Evolutionary conservation across 164 flowering plant genomes (phyloP), one percentile per base, ranked within the genome.

Genomic region (Cinnamomum chago): DNA sequence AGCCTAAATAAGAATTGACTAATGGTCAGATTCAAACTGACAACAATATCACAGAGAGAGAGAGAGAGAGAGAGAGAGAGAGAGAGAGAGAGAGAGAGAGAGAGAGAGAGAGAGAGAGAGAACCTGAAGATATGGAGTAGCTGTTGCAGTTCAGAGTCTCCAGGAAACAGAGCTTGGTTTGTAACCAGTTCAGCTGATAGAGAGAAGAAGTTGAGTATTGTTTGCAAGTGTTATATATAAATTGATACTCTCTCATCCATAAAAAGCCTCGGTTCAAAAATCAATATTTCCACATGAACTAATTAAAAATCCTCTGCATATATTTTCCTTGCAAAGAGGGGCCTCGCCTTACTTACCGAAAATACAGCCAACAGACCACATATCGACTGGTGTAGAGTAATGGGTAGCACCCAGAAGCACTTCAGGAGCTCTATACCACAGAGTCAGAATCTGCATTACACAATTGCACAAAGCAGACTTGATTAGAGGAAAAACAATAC

Each of bases 301-400:
- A 40, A 40, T 40, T 40, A 23, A 24, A 14, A 12, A 66, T 66
- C n/a, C 7, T 66, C 40, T 27, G 71, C 3, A n/a, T n/a, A n/a
- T n/a, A n/a, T n/a, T n/a, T n/a, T n/a, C n/a, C n/a, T n/a, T n/a
- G n/a, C n/a, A n/a, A n/a, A n/a, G n/a, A n/a, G n/a, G n/a, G n/a
- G n/a, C n/a, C n/a, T n/a, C n/a, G 25, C 6, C 33, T 1, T 5
- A 7, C 72, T 3, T 89, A 94, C 97, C 97, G 81, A 95, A 95
- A 62, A 95, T 95, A 55, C 99, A 95, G 72, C 85, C 97, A 74
- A 92, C 97, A 79, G 97, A 93, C 97, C 97, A 93, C 80, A 92
- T 87, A 76, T 95, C 99, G 2, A 95, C 96, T 12, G 89, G 93
- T 27, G 92, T 87, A 0, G 82, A 82, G 69, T 82, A 82, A 66